Percentiles rank a stretch among this genome's conserved stretches.
These are phyloP conservation scores for Fusarium acutatum DNA, from an alignment of 2,329 filamentous ascomycete genomes.

Conservation along the genomic window DNA sequence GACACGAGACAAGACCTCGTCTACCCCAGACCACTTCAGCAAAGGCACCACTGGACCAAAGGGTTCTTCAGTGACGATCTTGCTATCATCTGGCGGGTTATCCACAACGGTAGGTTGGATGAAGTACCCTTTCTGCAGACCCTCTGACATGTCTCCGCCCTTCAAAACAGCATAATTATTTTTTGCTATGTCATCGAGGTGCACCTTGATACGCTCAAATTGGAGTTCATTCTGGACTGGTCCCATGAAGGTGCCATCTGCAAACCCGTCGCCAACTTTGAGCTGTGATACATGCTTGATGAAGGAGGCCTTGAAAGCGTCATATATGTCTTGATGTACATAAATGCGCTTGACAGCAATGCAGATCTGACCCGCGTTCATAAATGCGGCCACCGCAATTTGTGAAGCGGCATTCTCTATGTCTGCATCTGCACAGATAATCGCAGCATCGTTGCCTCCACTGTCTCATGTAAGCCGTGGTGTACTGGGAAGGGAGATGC, in stretches of 20 bases:
- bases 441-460: constrained; percentile 66
- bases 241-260: neutral
- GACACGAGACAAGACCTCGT: constrained; percentile 7
- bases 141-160: neutral
- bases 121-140: neutral
- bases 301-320: constrained; percentile 32
- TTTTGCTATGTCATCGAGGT: neutral
- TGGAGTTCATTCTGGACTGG: neutral
- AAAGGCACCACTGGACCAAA: constrained; percentile 17
- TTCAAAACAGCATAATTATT: neutral
- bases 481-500: too few relatives aligned
- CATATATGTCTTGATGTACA: constrained; percentile 66
- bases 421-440: constrained; percentile 65
- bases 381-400: constrained; percentile 58
- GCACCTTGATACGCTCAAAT: neutral
- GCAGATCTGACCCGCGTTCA: constrained; percentile 58
- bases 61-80: constrained; percentile 9
- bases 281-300: neutral
- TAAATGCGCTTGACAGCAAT: constrained; percentile 61
- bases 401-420: constrained; percentile 42
- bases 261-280: neutral
- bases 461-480: neutral
- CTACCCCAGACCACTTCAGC: neutral
- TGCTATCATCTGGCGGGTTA: constrained; percentile 11
- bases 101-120: neutral